These are phyloP conservation scores for Cardamine resedifolia DNA, from an alignment of 345 rosid species.

Conservation along the genomic window DNA sequence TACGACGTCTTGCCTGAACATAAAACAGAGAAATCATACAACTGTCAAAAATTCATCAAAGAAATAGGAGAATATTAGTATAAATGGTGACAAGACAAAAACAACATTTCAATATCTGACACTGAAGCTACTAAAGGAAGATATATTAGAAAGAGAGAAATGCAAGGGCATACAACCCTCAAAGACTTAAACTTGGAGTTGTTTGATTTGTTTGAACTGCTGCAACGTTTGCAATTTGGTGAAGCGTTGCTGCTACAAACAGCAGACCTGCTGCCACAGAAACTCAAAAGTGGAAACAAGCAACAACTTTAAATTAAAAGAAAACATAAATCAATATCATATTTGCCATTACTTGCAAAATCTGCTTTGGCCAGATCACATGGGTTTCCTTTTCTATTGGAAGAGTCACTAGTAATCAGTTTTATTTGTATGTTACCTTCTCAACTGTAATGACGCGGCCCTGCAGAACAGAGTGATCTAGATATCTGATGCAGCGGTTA, in stretches of 20 bases:
- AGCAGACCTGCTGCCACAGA: constrained; percentile 96
- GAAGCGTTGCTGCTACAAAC: constrained; percentile 96
- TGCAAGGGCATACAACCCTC: constrained; percentile 95
- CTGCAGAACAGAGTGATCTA: constrained; percentile 71
- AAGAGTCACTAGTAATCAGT: neutral
- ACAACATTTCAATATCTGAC: neutral
- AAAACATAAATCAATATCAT: neutral
- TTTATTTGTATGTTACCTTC: constrained; percentile 64
- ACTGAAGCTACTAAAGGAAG: constrained; percentile 4
- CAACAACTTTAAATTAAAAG: constrained; percentile 49
- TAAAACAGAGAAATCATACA: constrained; percentile 6
- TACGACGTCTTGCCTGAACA: constrained; percentile 74
- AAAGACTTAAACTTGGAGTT: constrained; percentile 60
- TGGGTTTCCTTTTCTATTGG: neutral
- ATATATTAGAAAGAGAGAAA: constrained; percentile 52
- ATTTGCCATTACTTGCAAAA: neutral
- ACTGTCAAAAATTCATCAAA: constrained; percentile 2
- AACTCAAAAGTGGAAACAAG: constrained; percentile 74
- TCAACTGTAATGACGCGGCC: constrained; percentile 90
- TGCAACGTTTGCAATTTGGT: constrained; percentile 63
- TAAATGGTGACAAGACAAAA: neutral
- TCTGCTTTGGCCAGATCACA: neutral
- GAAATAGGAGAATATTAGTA: neutral
- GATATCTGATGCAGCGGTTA: constrained; percentile 67
- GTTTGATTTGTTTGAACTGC: constrained; percentile 76